These are phyloP conservation scores for Thalia dealbata DNA, from an alignment of 176 grass and related monocot species.

Conservation along the genomic window DNA sequence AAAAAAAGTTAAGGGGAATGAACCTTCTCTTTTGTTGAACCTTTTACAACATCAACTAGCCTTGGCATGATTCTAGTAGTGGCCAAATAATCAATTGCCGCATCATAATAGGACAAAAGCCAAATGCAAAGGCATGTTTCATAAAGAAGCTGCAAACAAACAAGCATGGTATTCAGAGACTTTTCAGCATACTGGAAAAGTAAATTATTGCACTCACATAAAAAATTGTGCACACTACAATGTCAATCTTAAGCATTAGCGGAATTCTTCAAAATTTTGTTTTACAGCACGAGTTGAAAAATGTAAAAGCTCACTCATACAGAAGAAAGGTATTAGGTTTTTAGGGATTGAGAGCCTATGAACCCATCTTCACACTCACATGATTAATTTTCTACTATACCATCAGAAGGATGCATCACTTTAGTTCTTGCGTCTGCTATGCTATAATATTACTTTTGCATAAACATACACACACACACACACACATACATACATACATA, in stretches of 20 bases:
- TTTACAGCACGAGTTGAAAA: background rate
- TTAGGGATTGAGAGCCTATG: background rate
- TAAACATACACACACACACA: background rate
- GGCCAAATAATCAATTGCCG: slow-evolving; percentile 75
- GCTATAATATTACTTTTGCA: background rate
- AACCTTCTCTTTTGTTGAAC: slow-evolving; percentile 97
- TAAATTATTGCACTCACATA: background rate
- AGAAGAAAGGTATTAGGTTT: background rate
- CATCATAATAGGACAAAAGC: slow-evolving; percentile 90
- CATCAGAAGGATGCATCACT: background rate
- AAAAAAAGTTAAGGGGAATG: slow-evolving; percentile 1
- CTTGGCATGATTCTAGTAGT: slow-evolving; percentile 83
- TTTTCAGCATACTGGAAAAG: background rate
- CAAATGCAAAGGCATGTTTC: slow-evolving; percentile 96
- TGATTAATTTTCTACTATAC: background rate
- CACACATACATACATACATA: background rate
- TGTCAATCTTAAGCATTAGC: background rate
- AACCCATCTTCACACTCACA: background rate
- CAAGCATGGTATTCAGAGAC: background rate
- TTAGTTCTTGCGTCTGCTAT: background rate
- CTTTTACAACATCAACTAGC: slow-evolving; percentile 88
- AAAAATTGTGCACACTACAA: background rate
- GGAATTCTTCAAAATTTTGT: background rate
- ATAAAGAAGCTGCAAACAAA: slow-evolving; percentile 68
- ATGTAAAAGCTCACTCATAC: background rate